Evolutionary conservation across 176 grass and related monocot species (phyloP), one percentile per base, ranked within the genome.

Genomic region (Aechmea fasciata): DNA sequence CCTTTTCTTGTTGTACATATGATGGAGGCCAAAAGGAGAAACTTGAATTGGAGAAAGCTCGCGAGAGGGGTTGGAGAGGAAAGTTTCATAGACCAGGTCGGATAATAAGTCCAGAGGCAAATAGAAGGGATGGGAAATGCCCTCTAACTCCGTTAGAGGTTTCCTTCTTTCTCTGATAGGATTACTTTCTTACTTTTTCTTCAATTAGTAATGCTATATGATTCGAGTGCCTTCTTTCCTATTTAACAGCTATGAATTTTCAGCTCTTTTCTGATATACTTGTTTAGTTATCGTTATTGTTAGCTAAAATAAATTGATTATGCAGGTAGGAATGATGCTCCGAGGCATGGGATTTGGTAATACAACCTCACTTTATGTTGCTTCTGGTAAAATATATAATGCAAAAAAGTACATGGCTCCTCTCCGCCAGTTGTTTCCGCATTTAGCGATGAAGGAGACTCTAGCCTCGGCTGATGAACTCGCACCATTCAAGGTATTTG

Each of bases 311-410:
- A n/a, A 71, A 67, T 51, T 61, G 13, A 66, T 28, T 47, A 57
- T 83, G 77, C 77, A 96, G 93, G 93, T 96, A 33, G 93, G 93
- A 41, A 92, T 96, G 93, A 96, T 96, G 93, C 77, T 96, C 73
- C 86, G 82, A 14, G 93, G 89, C 47, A 96, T 96, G 93, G 93
- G 93, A 67, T 96, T 92, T 71, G 86, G 75, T 53, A 90, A 96
- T 66, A 83, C 68, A 48, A 96, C 89, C 11, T 80, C 83, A 41
- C 57, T 96, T 61, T 96, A 90, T 65, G 71, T 96, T 73, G 86
- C 93, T 51, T 96, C 93, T 47, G 93, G 89, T 72, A 85, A 87
- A 79, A 90, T 96, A 61, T 92, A 96, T 47, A 85, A 92, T 33
- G 41, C 72, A 23, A 66, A 83, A 47, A 92, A 87, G 33, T 96